Evolutionary conservation across 1,139 yeast genomes (phyloP), one percentile per base, ranked within the genome.

Genomic region (Chernovozyma sophiae-reginae): DNA sequence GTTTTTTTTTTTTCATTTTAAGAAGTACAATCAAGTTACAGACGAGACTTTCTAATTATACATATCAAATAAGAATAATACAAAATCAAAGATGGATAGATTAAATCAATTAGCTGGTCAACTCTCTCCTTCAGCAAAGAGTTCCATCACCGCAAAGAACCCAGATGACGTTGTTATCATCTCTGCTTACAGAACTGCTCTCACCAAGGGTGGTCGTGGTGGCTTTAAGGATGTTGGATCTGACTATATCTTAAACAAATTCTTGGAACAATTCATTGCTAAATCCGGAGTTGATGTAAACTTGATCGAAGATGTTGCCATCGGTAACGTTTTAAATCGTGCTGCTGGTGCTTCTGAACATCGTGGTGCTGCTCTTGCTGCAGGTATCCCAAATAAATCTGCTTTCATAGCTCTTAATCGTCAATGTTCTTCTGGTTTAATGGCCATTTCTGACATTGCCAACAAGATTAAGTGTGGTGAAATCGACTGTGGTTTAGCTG

Each of bases 321-420:
- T 85, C 46, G 97, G 97, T 53, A 89, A 90, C 58, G 96, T 87
- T 32, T 73, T 89, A 55, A 86, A 87, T 65, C 75, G 77, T 39
- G 96, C 96, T 42, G 94, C 96, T 31, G 96, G 96, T 55, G 95
- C 90, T 40, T 81, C 82, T 41, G 96, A 87, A 63, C 95, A 86
- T 63, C 75, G 95, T 55, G 96, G 95, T 36, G 97, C 76, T 37
- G 51, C 60, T 41, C 67, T 70, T 49, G 68, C 74, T 36, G 72
- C 74, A 19, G 75, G 75, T 46, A 62, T 70, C 43, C 76, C 76
- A 43, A 55, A 68, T 55, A 63, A 80, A 7, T 73, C 82, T 23
- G 90, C 95, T 12, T 86, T 90, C 50, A 68, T 80, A 50, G 92
- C 96, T 22, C 54, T 90, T 48, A 90, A 90, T 72, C 80, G 97